Evolutionary conservation across 495 filamentous ascomycete species (phyloP).

Genomic region (Xylaria grammica): DNA sequence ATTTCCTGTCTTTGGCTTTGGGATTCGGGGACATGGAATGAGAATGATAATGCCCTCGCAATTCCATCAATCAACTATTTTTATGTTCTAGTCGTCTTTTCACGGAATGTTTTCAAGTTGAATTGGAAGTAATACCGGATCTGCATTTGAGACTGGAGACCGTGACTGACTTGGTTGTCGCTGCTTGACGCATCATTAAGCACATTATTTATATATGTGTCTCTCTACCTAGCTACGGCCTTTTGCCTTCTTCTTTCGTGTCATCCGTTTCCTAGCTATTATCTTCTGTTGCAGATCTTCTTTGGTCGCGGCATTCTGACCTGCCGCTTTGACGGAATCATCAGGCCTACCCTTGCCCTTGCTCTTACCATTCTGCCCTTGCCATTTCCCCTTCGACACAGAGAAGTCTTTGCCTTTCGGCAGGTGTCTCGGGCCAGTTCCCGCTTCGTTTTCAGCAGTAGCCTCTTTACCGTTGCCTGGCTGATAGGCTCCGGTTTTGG

Average conservation of each 20-base stretch:
- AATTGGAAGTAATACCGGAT: no score
- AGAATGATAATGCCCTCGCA: neutral
- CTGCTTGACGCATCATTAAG: no score
- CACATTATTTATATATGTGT: neutral
- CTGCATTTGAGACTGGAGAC: no score
- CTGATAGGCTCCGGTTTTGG: conserved; percentile 51
- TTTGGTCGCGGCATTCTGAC: conserved; percentile 32
- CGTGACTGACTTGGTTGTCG: no score
- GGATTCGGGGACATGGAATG: neutral
- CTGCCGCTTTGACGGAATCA: conserved; percentile 21
- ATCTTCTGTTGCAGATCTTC: conserved; percentile 52
- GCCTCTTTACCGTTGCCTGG: neutral
- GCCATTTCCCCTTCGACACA: conserved; percentile 34
- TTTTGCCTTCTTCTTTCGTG: conserved; percentile 55
- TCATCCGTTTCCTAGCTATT: conserved; percentile 53
- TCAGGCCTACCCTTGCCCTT: conserved; percentile 18
- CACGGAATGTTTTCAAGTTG: no score
- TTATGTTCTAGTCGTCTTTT: no score
- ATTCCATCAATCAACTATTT: neutral
- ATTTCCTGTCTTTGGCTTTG: neutral
- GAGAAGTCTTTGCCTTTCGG: conserved; percentile 36
- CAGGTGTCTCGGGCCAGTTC: neutral
- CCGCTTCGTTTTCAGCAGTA: neutral
- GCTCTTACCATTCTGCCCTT: conserved; percentile 24
- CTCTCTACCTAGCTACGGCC: conserved; percentile 27